Percentiles rank a stretch among this genome's conserved stretches.
phyloP scores from a whole-genome alignment of 1,284 basidiomycete genomes.

The Waitea zeae region DNA sequence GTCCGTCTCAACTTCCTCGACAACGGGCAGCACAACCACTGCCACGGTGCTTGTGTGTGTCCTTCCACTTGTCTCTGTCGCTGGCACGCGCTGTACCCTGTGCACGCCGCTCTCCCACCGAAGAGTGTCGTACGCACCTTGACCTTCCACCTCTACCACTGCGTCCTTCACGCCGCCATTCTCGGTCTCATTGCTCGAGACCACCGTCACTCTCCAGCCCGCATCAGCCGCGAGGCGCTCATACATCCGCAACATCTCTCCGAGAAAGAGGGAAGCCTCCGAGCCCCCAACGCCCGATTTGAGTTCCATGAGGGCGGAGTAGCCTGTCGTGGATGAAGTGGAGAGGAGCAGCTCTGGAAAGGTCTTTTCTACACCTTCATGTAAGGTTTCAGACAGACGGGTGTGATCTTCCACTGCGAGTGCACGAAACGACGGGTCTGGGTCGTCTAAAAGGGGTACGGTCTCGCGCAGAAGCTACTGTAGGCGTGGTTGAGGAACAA shows the following conservation, averaged over 20 bases:
- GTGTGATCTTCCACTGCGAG: slow-evolving; percentile 62
- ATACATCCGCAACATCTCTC: slow-evolving; percentile 77
- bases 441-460: slow-evolving; percentile 44
- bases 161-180: slow-evolving; percentile 68
- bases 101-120: slow-evolving; percentile 93
- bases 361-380: slow-evolving; percentile 26
- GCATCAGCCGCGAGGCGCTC: slow-evolving; percentile 39
- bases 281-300: slow-evolving; percentile 90
- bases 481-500: slow-evolving; percentile 1
- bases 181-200: slow-evolving; percentile 35
- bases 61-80: slow-evolving; percentile 74
- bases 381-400: slow-evolving; percentile 29
- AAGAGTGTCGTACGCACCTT: slow-evolving; percentile 64
- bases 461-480: slow-evolving; percentile 54
- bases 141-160: slow-evolving; percentile 62
- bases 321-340: slow-evolving; percentile 29
- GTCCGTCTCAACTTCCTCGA: slow-evolving; percentile 2
- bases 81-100: slow-evolving; percentile 86
- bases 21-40: slow-evolving; percentile 43
- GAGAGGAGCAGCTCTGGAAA: slow-evolving; percentile 66
- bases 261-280: slow-evolving; percentile 74
- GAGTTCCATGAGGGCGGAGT: slow-evolving; percentile 68
- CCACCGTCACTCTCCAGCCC: slow-evolving; percentile 35
- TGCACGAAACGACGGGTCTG: slow-evolving; percentile 60
- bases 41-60: slow-evolving; percentile 91